phyloP scores from a whole-genome alignment of 2,329 filamentous ascomycete genomes.

The Nemania bipapillata region DNA sequence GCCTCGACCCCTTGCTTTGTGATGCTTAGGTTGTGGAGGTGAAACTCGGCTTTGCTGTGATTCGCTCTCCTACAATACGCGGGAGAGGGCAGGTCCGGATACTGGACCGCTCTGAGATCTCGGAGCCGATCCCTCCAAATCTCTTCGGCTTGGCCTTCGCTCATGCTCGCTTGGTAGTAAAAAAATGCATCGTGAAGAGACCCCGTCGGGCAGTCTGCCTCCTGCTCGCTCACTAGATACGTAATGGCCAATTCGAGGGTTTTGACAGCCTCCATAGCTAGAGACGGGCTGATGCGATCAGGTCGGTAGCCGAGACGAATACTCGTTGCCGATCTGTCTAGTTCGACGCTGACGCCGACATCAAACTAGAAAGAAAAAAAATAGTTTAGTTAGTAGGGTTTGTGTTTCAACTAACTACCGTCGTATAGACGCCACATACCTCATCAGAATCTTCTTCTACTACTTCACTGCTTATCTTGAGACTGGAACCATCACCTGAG shows the following conservation, averaged over 20 bases:
- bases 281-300: conserved; percentile 15
- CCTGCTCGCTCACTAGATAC: conserved; percentile 15
- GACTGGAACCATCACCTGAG: conserved; percentile 16
- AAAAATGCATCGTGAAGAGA: conserved; percentile 16
- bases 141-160: conserved; percentile 15
- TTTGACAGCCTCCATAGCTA: conserved; percentile 8
- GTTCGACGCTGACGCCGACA: conserved; percentile 15
- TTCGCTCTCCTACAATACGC: conserved; percentile 11
- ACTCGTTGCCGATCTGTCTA: conserved; percentile 8
- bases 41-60: conserved; percentile 15
- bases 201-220: conserved; percentile 12
- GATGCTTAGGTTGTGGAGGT: conserved; percentile 15
- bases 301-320: conserved; percentile 15
- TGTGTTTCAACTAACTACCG: conserved; percentile 15
- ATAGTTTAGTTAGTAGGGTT: conserved; percentile 13
- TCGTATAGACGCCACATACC: conserved; percentile 17
- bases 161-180: conserved; percentile 14
- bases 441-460: conserved; percentile 17
- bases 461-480: conserved; percentile 10
- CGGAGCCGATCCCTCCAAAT: conserved; percentile 12
- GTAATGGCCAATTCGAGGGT: conserved; percentile 14
- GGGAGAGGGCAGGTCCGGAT: conserved; percentile 12
- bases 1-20: conserved; percentile 7
- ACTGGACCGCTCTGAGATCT: conserved; percentile 12
- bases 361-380: conserved; percentile 11